phyloP scores from a whole-genome alignment of 441 rosid species.

The Gossypium trilobum region DNA sequence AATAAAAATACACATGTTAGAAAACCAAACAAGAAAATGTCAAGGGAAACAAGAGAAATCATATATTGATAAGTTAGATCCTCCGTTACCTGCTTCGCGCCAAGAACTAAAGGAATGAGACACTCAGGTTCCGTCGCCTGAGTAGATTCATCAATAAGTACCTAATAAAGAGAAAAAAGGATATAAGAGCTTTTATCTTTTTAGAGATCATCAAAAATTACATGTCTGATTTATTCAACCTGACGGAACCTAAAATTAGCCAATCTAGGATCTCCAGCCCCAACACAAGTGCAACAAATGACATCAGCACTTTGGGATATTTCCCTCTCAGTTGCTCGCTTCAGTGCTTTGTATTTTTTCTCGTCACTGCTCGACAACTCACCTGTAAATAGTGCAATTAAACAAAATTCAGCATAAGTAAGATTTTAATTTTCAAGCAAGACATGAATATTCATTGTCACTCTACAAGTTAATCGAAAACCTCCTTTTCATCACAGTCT shows the following conservation, averaged over 20 bases:
- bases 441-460: background rate
- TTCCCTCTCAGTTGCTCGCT: conserved; percentile 93
- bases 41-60: background rate
- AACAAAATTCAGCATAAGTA: background rate
- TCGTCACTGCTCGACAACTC: conserved; percentile 97
- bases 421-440: background rate
- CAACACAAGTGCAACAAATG: conserved; percentile 97
- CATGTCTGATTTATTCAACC: conserved; percentile 34
- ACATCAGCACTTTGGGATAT: conserved; percentile 99
- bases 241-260: conserved; percentile 97
- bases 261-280: conserved; percentile 97
- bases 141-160: conserved; percentile 97
- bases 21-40: background rate
- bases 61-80: background rate
- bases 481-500: background rate
- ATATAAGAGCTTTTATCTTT: conserved; percentile 19
- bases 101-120: conserved; percentile 96
- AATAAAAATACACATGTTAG: conserved; percentile 21
- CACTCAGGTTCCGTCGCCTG: conserved; percentile 98
- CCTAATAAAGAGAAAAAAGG: conserved; percentile 37
- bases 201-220: background rate
- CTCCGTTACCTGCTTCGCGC: conserved; percentile 74
- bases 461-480: background rate
- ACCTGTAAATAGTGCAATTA: conserved; percentile 37
- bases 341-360: conserved; percentile 89